These are phyloP conservation scores for Aspergillus fijiensis DNA, from an alignment of 2,329 filamentous ascomycete genomes.

Conservation along the genomic window DNA sequence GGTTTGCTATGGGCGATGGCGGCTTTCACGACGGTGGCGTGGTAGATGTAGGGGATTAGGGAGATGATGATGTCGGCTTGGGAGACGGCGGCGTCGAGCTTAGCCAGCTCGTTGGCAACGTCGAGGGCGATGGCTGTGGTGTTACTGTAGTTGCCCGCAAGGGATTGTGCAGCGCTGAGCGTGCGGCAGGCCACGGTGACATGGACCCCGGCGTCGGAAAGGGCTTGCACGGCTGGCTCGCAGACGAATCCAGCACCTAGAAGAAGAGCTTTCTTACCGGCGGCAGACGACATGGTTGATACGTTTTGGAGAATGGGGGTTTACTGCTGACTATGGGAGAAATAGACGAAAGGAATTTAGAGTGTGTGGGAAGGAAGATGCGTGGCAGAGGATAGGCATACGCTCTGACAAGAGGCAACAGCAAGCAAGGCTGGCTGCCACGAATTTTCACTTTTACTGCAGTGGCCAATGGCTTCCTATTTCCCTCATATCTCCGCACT, in stretches of 20 bases:
- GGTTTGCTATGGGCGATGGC: not conserved
- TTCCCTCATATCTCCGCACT: too few species aligned
- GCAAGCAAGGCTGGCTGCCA: not conserved
- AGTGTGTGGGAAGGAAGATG: not conserved
- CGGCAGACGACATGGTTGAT: not conserved
- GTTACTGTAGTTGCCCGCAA: not conserved
- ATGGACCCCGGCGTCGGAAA: conserved; percentile 4
- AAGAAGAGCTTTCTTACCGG: not conserved
- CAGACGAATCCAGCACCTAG: conserved; percentile 7
- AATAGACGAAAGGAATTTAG: not conserved
- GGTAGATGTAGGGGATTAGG: not conserved
- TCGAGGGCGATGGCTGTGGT: conserved; percentile 1
- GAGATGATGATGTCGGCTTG: conserved; percentile 1
- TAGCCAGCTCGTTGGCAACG: not conserved
- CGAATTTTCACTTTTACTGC: too few species aligned
- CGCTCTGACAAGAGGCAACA: not conserved
- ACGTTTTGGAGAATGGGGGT: not conserved
- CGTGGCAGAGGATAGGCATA: not conserved
- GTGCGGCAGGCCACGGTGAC: conserved; percentile 10
- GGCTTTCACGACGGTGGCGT: not conserved
- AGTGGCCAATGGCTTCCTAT: too few species aligned
- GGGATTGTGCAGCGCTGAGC: not conserved
- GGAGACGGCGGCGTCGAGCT: not conserved
- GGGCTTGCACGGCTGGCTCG: not conserved
- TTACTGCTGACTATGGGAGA: too few species aligned